These are phyloP conservation scores for Albophoma yamanashiensis DNA, from an alignment of 2,329 filamentous ascomycete species.

Conservation along the genomic window DNA sequence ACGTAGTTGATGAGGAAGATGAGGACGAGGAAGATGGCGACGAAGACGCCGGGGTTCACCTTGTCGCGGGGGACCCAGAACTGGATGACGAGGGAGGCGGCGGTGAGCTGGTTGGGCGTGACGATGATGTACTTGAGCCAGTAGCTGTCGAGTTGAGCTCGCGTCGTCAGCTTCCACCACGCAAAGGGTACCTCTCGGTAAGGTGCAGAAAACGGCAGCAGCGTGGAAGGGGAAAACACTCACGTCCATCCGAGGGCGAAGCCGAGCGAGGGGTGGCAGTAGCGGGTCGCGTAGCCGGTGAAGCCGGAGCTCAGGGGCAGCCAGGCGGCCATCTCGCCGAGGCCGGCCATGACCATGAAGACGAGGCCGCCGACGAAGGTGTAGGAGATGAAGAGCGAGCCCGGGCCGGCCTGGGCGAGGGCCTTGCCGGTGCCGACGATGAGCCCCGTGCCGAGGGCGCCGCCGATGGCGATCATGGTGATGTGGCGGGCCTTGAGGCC, in stretches of 20 bases:
- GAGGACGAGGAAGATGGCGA: constrained; percentile 55
- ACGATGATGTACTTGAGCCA: constrained; percentile 79
- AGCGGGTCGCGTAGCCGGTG: constrained; percentile 69
- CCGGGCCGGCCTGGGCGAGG: constrained; percentile 45
- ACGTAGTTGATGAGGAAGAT: constrained; percentile 57
- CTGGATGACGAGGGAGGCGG: constrained; percentile 66
- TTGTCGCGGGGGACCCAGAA: constrained; percentile 58
- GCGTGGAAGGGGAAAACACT: constrained; percentile 13
- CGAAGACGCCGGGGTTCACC: constrained; percentile 71
- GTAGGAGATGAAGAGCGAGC: constrained; percentile 62
- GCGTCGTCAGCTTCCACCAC: not conserved
- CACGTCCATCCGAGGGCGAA: constrained; percentile 68
- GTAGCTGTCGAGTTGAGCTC: constrained; percentile 23
- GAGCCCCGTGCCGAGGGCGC: constrained; percentile 63
- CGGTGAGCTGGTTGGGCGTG: constrained; percentile 76
- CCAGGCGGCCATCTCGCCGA: constrained; percentile 81
- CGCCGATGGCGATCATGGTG: constrained; percentile 59
- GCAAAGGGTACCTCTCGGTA: too few relatives aligned
- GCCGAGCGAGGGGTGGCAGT: constrained; percentile 70
- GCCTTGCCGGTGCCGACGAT: constrained; percentile 57
- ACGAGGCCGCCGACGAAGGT: constrained; percentile 60
- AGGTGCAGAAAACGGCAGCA: not conserved
- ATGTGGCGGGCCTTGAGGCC: constrained; percentile 44
- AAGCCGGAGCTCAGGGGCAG: constrained; percentile 69
- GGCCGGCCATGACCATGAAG: constrained; percentile 69